Percentiles rank a stretch among this genome's conserved stretches.
phyloP scores from a whole-genome alignment of 2,329 filamentous ascomycete species.

The Pseudocercospora crystallina region DNA sequence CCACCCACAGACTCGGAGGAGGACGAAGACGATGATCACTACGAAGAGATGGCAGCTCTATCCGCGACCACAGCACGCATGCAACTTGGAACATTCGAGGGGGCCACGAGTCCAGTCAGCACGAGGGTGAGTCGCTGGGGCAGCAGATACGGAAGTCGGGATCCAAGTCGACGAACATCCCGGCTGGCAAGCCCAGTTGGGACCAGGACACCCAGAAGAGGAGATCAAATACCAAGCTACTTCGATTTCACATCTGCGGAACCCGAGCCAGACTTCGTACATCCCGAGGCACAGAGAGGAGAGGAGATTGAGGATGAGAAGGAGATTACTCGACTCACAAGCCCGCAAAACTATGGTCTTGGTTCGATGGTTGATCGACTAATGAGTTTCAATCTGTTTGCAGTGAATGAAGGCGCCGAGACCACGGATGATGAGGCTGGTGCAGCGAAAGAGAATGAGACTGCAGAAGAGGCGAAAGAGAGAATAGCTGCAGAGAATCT shows the following conservation, averaged over 20 bases:
- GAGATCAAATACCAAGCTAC: slow-evolving; percentile 26
- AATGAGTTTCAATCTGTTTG: slow-evolving; percentile 59
- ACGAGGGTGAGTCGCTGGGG: slow-evolving; percentile 32
- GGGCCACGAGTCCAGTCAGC: slow-evolving; percentile 15
- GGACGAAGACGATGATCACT: slow-evolving; percentile 33
- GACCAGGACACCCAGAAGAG: slow-evolving; percentile 35
- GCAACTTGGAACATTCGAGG: slow-evolving; percentile 12
- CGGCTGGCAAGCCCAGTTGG: slow-evolving; percentile 41
- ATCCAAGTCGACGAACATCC: slow-evolving; percentile 41
- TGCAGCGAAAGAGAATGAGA: slow-evolving; percentile 26
- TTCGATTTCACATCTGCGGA: slow-evolving; percentile 25
- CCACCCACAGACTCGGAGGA: slow-evolving; percentile 22
- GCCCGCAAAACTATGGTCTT: slow-evolving; percentile 54
- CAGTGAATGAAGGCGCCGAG: slow-evolving; percentile 52
- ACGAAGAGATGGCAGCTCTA: slow-evolving; percentile 35
- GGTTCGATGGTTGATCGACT: slow-evolving; percentile 58
- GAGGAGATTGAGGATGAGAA: slow-evolving; percentile 45
- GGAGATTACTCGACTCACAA: slow-evolving; percentile 53
- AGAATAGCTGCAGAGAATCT: slow-evolving; percentile 38
- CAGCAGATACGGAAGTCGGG: slow-evolving; percentile 37
- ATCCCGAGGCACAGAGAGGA: slow-evolving; percentile 29
- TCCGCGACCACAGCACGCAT: slow-evolving; percentile 27
- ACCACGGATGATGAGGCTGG: slow-evolving; percentile 34
- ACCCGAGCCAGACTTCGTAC: slow-evolving; percentile 53
- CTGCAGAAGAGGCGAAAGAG: slow-evolving; percentile 29